These are phyloP conservation scores for Calocybe gambosa DNA, from an alignment of 1,284 basidiomycete genomes.

Conservation along the genomic window DNA sequence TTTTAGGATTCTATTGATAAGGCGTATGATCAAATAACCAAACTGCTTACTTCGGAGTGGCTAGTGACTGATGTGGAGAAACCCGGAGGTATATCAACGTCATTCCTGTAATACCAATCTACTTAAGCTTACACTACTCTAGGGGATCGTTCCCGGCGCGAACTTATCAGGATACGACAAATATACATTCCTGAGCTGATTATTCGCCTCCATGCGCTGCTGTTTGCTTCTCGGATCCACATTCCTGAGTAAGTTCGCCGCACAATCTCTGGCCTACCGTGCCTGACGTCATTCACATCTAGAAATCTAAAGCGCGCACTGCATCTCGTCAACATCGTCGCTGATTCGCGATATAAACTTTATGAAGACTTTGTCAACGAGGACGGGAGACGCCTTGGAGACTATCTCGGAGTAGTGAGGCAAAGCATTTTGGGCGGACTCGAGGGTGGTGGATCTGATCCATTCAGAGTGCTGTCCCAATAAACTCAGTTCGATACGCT, in stretches of 20 bases:
- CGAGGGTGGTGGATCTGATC: constrained; percentile 68
- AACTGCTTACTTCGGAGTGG: constrained; percentile 74
- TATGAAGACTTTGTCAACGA: constrained; percentile 81
- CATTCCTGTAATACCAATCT: neutral
- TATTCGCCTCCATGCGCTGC: constrained; percentile 73
- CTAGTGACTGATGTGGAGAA: constrained; percentile 49
- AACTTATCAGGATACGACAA: constrained; percentile 78
- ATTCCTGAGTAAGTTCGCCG: constrained; percentile 73
- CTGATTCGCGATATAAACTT: constrained; percentile 81
- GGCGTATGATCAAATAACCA: constrained; percentile 53
- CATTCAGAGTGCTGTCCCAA: constrained; percentile 45
- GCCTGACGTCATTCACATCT: no score
- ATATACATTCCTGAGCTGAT: constrained; percentile 91
- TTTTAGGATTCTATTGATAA: constrained; percentile 50
- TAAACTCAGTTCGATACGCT: neutral
- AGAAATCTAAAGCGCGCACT: constrained; percentile 83
- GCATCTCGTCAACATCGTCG: constrained; percentile 78
- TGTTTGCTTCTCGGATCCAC: constrained; percentile 60
- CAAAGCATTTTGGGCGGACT: constrained; percentile 65
- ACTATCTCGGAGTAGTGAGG: constrained; percentile 70
- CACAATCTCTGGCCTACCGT: no score
- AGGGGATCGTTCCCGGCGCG: constrained; percentile 57
- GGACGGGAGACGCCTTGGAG: constrained; percentile 46
- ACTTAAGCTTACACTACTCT: constrained; percentile 8
- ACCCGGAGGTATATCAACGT: constrained; percentile 31